Conservation (phyloP, 169 alveolate genomes). For the Ichthyophthirius multifiliis region DNA sequence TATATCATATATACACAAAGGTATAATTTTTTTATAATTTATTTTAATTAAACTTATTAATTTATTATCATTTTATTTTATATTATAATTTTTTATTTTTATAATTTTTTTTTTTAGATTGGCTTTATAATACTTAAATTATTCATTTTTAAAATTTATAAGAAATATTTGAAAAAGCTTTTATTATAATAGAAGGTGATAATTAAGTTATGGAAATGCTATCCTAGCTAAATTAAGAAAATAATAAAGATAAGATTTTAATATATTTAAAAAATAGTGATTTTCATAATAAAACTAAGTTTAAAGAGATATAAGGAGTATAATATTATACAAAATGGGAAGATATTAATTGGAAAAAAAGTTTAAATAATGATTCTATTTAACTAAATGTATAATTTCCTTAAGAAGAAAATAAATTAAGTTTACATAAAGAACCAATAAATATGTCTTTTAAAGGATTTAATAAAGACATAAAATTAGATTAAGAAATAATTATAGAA, state of each 20-base stretch:
- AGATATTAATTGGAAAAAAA: not conserved
- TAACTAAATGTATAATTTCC: not conserved
- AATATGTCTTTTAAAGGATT: not conserved
- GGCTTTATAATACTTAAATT: not conserved
- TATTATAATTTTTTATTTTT: not conserved
- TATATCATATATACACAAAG: not conserved
- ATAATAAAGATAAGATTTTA: not conserved
- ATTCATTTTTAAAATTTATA: not conserved
- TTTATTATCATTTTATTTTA: not conserved
- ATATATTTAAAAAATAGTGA: not conserved
- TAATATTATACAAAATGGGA: not conserved
- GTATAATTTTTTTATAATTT: not conserved
- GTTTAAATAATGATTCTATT: not conserved
- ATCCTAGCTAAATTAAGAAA: not conserved
- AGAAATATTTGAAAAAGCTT: not conserved
- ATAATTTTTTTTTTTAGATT: not conserved
- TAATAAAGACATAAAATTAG: not conserved
- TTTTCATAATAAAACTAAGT: not conserved
- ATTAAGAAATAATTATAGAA: not conserved
- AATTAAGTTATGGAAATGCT: not conserved
- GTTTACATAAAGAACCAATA: not conserved
- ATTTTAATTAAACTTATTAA: no score
- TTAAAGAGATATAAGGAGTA: not conserved
- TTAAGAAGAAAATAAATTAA: not conserved
- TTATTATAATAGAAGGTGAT: not conserved